Evolutionary conservation across 2,329 filamentous ascomycete genomes (phyloP), one percentile per base, ranked within the genome.

Genomic region (Neonectria neomacrospora): DNA sequence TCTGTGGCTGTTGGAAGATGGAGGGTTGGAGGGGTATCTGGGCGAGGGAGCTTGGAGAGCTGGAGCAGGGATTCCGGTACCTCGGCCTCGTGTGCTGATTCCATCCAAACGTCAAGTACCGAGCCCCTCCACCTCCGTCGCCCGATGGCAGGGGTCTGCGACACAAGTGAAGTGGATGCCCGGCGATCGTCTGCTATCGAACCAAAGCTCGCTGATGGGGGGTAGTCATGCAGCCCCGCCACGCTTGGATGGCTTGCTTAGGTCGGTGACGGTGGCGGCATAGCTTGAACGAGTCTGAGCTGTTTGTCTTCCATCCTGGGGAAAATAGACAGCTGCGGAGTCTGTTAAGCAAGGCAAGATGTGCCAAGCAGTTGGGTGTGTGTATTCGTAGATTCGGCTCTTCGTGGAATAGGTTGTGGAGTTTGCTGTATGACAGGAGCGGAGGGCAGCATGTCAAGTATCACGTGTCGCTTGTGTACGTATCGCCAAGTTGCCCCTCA

Each of bases 1-100:
- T 64, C 61, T 58, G 52, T 65, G 62, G 42, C 56, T 56, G 62
- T 65, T 71, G 61, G 44, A 59, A 54, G 58, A 59, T 57, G 58
- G 69, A 72, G 69, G 66, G 58, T 57, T 57, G 58, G 69, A 72
- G 69, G 66, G 67, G 64, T 45, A 70, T 45, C 39, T 41, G 52
- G 52, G 48, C 10, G 42, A 61, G 45, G 41, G 20, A 69, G 67
- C 69, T 71, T 57, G 54, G 44, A 48, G 59, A 65, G 63, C 61
- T 63, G 39, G 23, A 56, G 65, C 64, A 67, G 60, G 68, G 68
- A 55, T 64, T 41, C 54, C 37, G 64, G 60, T 69, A 68, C 69
- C 48, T 52, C 51, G 22, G n/a, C 22, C 12, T 57, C 59, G 58
- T 34, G 61, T 62, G 58, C 11, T 3, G 47, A 53, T n/a, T 11